Conservation (phyloP, 1,139 yeast species). For the Sugiyamaella grinbergsii region DNA sequence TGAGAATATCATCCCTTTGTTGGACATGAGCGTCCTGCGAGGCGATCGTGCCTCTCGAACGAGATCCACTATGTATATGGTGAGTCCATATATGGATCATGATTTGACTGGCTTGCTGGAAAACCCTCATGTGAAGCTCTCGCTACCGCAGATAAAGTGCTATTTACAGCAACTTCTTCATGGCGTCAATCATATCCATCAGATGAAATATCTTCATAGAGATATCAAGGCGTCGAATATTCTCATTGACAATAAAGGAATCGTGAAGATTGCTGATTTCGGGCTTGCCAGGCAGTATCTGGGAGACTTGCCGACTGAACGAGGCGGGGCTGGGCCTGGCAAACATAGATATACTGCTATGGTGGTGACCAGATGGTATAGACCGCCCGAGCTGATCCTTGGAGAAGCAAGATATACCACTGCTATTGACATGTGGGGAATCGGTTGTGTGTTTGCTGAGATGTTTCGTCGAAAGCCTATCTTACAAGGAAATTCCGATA, state of each 20-base stretch:
- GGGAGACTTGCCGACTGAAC: conserved; percentile 64
- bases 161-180: conserved; percentile 73
- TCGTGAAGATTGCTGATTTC: conserved; percentile 87
- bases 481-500: conserved; percentile 79
- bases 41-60: conserved; percentile 35
- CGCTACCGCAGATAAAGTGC: conserved; percentile 75
- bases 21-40: conserved; percentile 79
- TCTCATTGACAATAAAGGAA: conserved; percentile 72
- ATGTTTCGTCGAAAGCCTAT: conserved; percentile 80
- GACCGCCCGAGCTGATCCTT: conserved; percentile 89
- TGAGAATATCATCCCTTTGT: conserved; percentile 68
- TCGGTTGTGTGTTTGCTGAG: conserved; percentile 96
- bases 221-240: conserved; percentile 96
- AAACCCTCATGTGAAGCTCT: conserved; percentile 68
- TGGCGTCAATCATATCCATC: conserved; percentile 84
- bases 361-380: conserved; percentile 96
- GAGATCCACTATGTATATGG: conserved; percentile 67
- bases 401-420: conserved; percentile 89
- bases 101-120: conserved; percentile 92
- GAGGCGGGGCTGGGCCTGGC: conserved; percentile 58
- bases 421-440: conserved; percentile 96
- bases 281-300: conserved; percentile 84
- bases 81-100: conserved; percentile 89
- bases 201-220: conserved; percentile 66
- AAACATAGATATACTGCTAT: conserved; percentile 78